These are phyloP conservation scores for Dioscorea zingiberensis DNA, from an alignment of 106 monocot species.

Conservation along the genomic window DNA sequence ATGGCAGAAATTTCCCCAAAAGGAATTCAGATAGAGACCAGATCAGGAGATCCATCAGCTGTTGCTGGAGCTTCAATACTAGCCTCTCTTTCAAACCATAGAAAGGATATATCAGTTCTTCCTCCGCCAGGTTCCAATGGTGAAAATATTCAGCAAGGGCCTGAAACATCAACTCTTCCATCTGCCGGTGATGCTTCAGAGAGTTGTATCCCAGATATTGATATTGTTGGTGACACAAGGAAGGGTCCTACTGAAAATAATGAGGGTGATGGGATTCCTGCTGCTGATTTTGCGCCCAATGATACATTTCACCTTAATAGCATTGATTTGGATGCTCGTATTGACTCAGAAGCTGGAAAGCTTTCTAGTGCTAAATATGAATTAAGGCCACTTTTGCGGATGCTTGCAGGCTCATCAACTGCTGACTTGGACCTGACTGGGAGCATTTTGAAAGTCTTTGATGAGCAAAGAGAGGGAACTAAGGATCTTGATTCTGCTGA, in stretches of 20 bases:
- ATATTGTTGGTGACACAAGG: slow-evolving; percentile 15
- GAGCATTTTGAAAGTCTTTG: slow-evolving; percentile 35
- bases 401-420: slow-evolving; percentile 39
- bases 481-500: slow-evolving; percentile 28
- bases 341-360: slow-evolving; percentile 30
- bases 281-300: slow-evolving; percentile 32
- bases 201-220: slow-evolving; percentile 14
- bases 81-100: slow-evolving; percentile 63
- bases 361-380: slow-evolving; percentile 30
- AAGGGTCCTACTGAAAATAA: slow-evolving; percentile 30
- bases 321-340: slow-evolving; percentile 24
- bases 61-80: slow-evolving; percentile 75
- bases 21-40: slow-evolving; percentile 36
- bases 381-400: slow-evolving; percentile 32
- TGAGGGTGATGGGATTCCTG: slow-evolving; percentile 13
- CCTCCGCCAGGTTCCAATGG: slow-evolving; percentile 45
- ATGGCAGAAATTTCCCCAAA: slow-evolving; percentile 29
- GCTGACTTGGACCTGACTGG: slow-evolving; percentile 56
- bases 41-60: slow-evolving; percentile 55
- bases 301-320: slow-evolving; percentile 14
- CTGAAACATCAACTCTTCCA: slow-evolving; percentile 20
- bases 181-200: slow-evolving; percentile 33
- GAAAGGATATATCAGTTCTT: slow-evolving; percentile 36
- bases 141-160: slow-evolving; percentile 31
- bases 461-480: slow-evolving; percentile 37